These are phyloP conservation scores for Protea cynaroides DNA, from an alignment of 164 flowering plant species.

Conservation along the genomic window DNA sequence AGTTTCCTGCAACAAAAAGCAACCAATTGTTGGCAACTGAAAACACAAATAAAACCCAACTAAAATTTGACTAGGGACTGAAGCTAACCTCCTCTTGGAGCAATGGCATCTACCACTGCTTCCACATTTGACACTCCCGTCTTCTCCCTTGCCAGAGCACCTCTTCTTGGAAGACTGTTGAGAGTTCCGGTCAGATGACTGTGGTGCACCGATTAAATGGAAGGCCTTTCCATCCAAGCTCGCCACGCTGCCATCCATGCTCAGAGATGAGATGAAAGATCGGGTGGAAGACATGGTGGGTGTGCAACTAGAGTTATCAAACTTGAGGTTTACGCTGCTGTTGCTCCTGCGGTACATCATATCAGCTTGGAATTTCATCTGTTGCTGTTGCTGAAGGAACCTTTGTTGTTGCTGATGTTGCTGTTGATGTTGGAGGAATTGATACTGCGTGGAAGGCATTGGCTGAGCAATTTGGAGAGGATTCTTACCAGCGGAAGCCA, in stretches of 20 bases:
- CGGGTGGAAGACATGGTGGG: conserved; percentile 87
- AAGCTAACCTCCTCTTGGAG: conserved; percentile 79
- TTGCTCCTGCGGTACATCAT: conserved; percentile 53
- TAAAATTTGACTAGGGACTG: neutral
- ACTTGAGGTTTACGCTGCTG: conserved; percentile 70
- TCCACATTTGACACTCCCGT: conserved; percentile 83
- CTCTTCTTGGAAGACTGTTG: conserved; percentile 58
- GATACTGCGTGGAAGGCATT: conserved; percentile 35
- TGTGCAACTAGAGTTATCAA: conserved; percentile 78
- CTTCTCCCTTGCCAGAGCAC: conserved; percentile 76
- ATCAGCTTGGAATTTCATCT: conserved; percentile 68
- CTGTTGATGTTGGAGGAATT: conserved; percentile 38
- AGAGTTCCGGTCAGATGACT: conserved; percentile 57
- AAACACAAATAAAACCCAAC: neutral
- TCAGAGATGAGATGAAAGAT: conserved; percentile 89
- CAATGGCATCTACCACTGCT: conserved; percentile 91
- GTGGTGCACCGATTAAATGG: conserved; percentile 57
- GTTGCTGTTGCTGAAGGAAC: conserved; percentile 22
- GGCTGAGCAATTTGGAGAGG: conserved; percentile 42
- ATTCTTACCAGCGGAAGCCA: conserved; percentile 43
- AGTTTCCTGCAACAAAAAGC: conserved; percentile 5
- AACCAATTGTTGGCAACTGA: neutral
- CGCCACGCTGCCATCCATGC: conserved; percentile 91
- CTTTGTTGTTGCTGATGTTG: conserved; percentile 25
- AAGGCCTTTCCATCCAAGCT: conserved; percentile 64